A percentile compares a stretch with the other conserved stretches of the same genome.
phyloP scores from a whole-genome alignment of 2,329 filamentous ascomycete genomes.

The Colletotrichum viniferum region DNA sequence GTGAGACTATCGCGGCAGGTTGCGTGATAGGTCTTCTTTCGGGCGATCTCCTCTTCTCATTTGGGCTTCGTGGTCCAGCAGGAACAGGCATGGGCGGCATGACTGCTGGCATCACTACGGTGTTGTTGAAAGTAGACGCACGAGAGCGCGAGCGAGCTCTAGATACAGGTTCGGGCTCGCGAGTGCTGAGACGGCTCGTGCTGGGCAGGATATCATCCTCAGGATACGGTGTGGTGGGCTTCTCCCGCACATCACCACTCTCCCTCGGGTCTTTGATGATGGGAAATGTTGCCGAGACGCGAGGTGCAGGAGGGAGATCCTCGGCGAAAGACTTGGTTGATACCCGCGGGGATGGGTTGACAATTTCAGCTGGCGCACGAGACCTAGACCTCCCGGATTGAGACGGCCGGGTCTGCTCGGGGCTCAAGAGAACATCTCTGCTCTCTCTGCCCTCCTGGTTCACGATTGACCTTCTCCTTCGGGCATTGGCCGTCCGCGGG shows the following conservation, averaged over 20 bases:
- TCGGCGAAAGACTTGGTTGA: slow-evolving; percentile 18
- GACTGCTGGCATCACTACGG: slow-evolving; percentile 21
- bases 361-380: slow-evolving; percentile 31
- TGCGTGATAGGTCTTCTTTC: slow-evolving; percentile 8
- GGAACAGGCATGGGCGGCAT: slow-evolving; percentile 25
- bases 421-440: slow-evolving; percentile 19
- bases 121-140: slow-evolving; percentile 28
- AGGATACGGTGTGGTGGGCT: slow-evolving; percentile 30
- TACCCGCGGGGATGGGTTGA: slow-evolving; percentile 33
- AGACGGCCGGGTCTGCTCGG: slow-evolving; percentile 23
- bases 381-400: slow-evolving; percentile 33
- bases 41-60: slow-evolving; percentile 28
- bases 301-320: slow-evolving; percentile 22
- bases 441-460: slow-evolving; percentile 36
- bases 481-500: slow-evolving; percentile 29
- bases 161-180: slow-evolving; percentile 1
- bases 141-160: slow-evolving; percentile 27
- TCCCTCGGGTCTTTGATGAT: slow-evolving; percentile 8
- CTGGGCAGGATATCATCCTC: slow-evolving; percentile 32
- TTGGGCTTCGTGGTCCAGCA: slow-evolving; percentile 19
- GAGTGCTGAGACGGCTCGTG: slow-evolving; percentile 15
- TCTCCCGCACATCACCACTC: slow-evolving; percentile 5
- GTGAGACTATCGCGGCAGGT: not conserved
- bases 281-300: slow-evolving; percentile 36
- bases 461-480: slow-evolving; percentile 37